Evolutionary conservation across 495 filamentous ascomycete species (phyloP).

Genomic region (Hypoxylon lienhwacheense): DNA sequence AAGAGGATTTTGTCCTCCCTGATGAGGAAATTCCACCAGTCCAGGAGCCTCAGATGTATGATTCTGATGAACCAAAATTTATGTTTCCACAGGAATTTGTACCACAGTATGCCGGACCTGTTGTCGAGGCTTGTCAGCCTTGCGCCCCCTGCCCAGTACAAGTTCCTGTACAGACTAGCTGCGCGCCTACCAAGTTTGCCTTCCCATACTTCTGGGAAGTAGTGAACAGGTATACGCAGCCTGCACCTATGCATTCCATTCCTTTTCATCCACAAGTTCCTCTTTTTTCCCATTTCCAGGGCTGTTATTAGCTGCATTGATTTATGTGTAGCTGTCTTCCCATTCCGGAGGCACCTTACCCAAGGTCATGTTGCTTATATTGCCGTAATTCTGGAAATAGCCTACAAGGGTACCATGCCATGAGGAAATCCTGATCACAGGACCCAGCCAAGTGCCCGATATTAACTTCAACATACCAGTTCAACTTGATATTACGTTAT

Average conservation of each 20-base stretch:
- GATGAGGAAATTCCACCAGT: constrained; percentile 47
- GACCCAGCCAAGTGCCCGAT: constrained; percentile 1
- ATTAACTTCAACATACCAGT: constrained; percentile 26
- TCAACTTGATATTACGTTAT: constrained; percentile 35
- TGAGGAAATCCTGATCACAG: constrained; percentile 13
- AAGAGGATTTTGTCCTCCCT: constrained; percentile 44
- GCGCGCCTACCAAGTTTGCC: constrained; percentile 45
- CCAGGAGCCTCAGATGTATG: constrained; percentile 48
- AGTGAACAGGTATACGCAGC: constrained; percentile 45
- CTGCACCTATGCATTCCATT: constrained; percentile 44
- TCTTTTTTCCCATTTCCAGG: constrained; percentile 49
- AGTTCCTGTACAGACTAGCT: constrained; percentile 36
- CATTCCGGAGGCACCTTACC: constrained; percentile 10
- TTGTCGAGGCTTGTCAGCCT: constrained; percentile 30
- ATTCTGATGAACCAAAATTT: constrained; percentile 44
- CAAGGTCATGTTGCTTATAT: constrained; percentile 29
- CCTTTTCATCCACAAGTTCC: constrained; percentile 54
- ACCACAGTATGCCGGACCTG: constrained; percentile 39
- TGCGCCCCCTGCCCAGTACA: constrained; percentile 37
- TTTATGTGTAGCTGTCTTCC: constrained; percentile 15
- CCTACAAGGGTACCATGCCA: constrained; percentile 20
- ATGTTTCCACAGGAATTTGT: constrained; percentile 47
- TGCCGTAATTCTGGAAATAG: constrained; percentile 18
- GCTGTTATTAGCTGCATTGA: constrained; percentile 49
- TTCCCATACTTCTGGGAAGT: constrained; percentile 50